Base-by-base conservation (phyloP, 495 filamentous ascomycete genomes). In the Neurospora sp. region DNA sequence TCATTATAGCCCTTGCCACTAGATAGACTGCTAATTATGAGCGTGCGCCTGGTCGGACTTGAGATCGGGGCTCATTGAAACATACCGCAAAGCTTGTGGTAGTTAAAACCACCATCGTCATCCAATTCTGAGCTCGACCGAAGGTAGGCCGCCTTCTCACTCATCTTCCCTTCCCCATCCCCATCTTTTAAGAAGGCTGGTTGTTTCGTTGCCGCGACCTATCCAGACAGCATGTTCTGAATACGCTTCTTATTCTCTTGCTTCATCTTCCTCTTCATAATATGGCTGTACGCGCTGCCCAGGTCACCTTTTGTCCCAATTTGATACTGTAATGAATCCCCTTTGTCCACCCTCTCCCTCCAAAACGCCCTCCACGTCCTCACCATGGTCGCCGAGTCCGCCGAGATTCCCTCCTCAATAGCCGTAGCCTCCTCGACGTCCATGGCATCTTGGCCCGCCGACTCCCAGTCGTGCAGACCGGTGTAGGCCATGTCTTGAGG, bases 381-480 rank as follows among this genome's bases (percentile, higher is more conserved):
- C 22, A 35, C 53, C 53, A 35, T 31, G 12, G 53, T 61, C 27
- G 22, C 53, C 53, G 53, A 61, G 53, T 61, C 53, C 12, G 22
- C 27, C 27, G 53, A 31, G 3, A 61, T 31, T 6, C 22, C 53
- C 27, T 61, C 10, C 53, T 35, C 53, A 4, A 17, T 35, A 16
- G 53, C 53, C 12, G 53, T 1, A 0, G 14, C 5, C 53, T 61
- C 53, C 22, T 31, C 53, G 14, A 61, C 0, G 27, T 61, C 27
- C 22, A 35, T 61, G 12, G 53, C 53, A 8, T 61, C 53, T 75
- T 80, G 78, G n/a, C 80, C 81, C 70, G 79, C 79, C 5, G 79
- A 82, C 70, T 86, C 81, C 86, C 86, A 88, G 70, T 87, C 85
- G 27, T 70, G 72, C 40, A 87, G 73, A 3, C 81, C 86, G n/a